phyloP scores from a whole-genome alignment of 176 grass and related monocot species.

The Secale cereale region DNA sequence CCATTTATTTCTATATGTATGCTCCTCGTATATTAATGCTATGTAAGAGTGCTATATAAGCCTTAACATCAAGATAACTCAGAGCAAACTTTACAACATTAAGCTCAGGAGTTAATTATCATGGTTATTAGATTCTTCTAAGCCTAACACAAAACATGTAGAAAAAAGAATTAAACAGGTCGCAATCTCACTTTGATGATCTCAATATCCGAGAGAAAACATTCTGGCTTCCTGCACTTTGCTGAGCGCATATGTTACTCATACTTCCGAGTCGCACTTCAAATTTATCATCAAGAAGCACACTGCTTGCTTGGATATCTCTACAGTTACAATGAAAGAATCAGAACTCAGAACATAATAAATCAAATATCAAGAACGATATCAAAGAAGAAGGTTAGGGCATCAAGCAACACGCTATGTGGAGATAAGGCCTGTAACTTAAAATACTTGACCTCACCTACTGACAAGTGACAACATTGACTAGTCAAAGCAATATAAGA shows the following conservation, averaged over 20 bases:
- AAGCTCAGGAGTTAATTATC: neutral
- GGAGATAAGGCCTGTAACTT: constrained; percentile 7
- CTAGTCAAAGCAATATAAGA: constrained; percentile 23
- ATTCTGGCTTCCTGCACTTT: constrained; percentile 81
- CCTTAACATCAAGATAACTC: neutral
- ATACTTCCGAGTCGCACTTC: constrained; percentile 95
- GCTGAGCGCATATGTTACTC: constrained; percentile 74
- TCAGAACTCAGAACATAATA: constrained; percentile 7
- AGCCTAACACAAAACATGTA: neutral
- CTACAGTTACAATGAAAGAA: constrained; percentile 41
- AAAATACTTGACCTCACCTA: constrained; percentile 3
- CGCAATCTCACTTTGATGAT: constrained; percentile 81
- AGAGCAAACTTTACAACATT: neutral
- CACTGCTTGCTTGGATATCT: constrained; percentile 96
- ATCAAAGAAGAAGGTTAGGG: constrained; percentile 4
- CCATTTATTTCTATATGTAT: neutral
- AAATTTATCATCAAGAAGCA: constrained; percentile 95
- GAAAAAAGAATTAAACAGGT: neutral
- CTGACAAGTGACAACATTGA: neutral
- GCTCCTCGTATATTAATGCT: neutral
- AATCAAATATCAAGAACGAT: constrained; percentile 1
- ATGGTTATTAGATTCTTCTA: neutral
- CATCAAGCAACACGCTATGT: constrained; percentile 7
- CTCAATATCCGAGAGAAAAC: constrained; percentile 74
- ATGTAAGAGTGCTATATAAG: neutral